A percentile compares a stretch with the other conserved stretches of the same genome.
phyloP scores from a whole-genome alignment of 768 basidiomycete species.

The Glaciozyma antarctica region DNA sequence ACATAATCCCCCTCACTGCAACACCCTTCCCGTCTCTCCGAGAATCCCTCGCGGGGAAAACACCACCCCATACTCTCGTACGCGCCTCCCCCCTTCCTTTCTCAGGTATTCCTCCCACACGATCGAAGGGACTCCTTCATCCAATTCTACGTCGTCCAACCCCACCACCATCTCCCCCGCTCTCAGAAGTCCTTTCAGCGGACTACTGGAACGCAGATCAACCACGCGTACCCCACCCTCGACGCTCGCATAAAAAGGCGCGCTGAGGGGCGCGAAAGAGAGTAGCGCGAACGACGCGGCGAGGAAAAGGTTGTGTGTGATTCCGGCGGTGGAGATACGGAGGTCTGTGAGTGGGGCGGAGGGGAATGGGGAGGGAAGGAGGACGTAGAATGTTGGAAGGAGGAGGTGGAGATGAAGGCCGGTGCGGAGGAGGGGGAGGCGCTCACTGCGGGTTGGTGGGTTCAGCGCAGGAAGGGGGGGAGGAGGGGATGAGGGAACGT shows the following conservation, averaged over 20 bases:
- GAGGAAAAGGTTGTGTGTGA: slow-evolving; percentile 14
- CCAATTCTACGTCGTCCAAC: slow-evolving; percentile 22
- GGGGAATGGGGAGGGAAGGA: neutral
- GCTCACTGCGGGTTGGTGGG: neutral
- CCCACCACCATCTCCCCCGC: neutral
- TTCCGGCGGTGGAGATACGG: slow-evolving; percentile 9
- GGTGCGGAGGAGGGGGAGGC: neutral
- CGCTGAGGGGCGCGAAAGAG: neutral
- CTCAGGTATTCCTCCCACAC: neutral
- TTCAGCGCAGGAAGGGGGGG: neutral
- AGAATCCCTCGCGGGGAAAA: neutral
- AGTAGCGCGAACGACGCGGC: neutral
- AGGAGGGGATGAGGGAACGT: neutral
- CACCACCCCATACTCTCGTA: slow-evolving; percentile 26
- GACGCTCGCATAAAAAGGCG: neutral
- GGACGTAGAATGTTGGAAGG: slow-evolving; percentile 24
- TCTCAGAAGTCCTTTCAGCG: neutral
- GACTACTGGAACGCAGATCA: neutral
- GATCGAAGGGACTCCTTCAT: neutral
- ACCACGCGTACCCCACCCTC: neutral
- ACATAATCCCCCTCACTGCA: neutral
- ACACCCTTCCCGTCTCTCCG: neutral
- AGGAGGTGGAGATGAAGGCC: slow-evolving; percentile 11
- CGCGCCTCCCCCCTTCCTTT: neutral
- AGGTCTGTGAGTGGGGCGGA: neutral